A percentile compares a stretch with the other conserved stretches of the same genome.
phyloP scores from a whole-genome alignment of 345 rosid genomes.

The Triadica sebifera region DNA sequence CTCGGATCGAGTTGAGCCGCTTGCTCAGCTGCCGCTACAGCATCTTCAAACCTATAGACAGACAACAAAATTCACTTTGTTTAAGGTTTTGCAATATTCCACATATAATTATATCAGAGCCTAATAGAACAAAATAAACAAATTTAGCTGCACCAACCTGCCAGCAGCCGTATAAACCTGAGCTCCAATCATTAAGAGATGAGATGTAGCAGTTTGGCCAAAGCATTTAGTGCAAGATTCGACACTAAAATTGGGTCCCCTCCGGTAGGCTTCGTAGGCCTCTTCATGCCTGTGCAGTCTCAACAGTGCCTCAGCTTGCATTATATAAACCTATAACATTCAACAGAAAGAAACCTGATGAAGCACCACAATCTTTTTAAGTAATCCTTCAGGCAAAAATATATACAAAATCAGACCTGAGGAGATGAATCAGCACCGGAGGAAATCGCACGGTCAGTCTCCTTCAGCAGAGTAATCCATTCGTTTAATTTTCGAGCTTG shows the following conservation, averaged over 20 bases:
- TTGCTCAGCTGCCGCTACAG: conserved; percentile 55
- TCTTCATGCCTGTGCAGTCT: conserved; percentile 58
- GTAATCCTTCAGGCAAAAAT: not conserved
- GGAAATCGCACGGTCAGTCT: conserved; percentile 41
- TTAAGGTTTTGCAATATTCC: too few species aligned
- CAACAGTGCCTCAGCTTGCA: conserved; percentile 61
- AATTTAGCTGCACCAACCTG: conserved; percentile 43
- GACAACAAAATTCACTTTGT: not conserved
- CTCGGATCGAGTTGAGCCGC: conserved; percentile 71
- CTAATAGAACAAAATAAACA: not conserved
- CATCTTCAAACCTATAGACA: conserved; percentile 70
- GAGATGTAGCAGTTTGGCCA: conserved; percentile 40
- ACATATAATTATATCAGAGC: too few species aligned
- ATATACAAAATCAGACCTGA: conserved; percentile 33
- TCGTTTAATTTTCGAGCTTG: conserved; percentile 45
- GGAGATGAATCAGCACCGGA: conserved; percentile 67
- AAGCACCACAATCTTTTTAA: not conserved
- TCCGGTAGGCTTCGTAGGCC: conserved; percentile 43
- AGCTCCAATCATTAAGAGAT: conserved; percentile 48
- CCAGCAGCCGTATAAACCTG: conserved; percentile 59
- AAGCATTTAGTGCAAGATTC: conserved; percentile 46
- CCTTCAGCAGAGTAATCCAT: conserved; percentile 51
- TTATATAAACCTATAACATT: conserved; percentile 44
- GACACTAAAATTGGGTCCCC: conserved; percentile 40
- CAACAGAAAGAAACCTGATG: not conserved